Evolutionary conservation across 345 rosid species (phyloP), one percentile per base, ranked within the genome.

Genomic region (Bruguiera gymnorhiza): DNA sequence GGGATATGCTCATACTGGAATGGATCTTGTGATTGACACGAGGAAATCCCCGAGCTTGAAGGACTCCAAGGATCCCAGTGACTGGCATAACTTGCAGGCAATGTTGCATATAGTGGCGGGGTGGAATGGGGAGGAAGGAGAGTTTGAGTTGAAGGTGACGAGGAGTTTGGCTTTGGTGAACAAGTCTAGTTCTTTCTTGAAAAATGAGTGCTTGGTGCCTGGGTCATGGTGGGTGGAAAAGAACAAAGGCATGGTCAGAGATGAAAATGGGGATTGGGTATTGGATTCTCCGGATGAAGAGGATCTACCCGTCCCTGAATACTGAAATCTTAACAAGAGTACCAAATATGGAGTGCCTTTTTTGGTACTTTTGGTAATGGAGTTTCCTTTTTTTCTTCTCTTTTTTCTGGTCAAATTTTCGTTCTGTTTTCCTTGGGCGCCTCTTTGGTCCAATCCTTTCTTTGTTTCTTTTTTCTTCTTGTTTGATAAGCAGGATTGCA

Each of bases 21-120:
- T 32, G 1, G 83, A 89, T 74, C 80, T 86, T 20, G 87, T 76
- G 63, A 93, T 93, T 30, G 92, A 91, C 53, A 89, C 92, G 0
- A 78, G 89, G 79, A 91, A 86, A 72, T 91, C 96, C 6, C 86
- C 90, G 6, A 62, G 60, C 75, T 74, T 93, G 70, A 89, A 83
- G 75, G 87, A 83, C 7, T 91, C 98, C 20, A 83, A 68, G 83
- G 84, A 84, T 60, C 87, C 92, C 0, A 75, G 98, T 30, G 94
- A 91, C 24, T 91, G 98, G 97, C 98, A 93, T 67, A 91, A 91
- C 74, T 82, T 93, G 82, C 87, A 91, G 91, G 94, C 89, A 1
- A 87, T 89, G 83, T 76, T 93, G 43, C 98, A 93, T 67, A 19
- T 81, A 1, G 92, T 93, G 21, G 97, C 96, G 0, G 97, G 94